Evolutionary conservation across 495 filamentous ascomycete species (phyloP).

Genomic region (Thermochaetoides thermophila): DNA sequence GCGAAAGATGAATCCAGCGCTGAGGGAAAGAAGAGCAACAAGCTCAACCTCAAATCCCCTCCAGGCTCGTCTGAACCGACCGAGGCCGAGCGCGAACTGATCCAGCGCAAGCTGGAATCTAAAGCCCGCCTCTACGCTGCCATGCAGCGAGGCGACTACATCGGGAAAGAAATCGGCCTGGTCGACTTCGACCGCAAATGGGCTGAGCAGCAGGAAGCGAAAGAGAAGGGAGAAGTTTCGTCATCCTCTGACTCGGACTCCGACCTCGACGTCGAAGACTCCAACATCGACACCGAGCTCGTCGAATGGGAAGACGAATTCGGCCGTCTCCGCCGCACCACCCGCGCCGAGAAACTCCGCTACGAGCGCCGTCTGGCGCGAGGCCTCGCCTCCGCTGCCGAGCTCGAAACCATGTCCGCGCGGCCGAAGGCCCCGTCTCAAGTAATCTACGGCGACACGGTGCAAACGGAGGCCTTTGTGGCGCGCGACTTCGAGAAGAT

Average conservation of each 20-base stretch:
- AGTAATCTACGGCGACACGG: constrained; percentile 70
- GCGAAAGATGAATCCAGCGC: too few species aligned
- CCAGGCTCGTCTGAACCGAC: constrained; percentile 32
- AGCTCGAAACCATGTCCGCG: constrained; percentile 31
- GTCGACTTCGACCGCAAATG: constrained; percentile 95
- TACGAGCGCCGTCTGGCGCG: constrained; percentile 34
- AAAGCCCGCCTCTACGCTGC: constrained; percentile 74
- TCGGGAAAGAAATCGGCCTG: constrained; percentile 41
- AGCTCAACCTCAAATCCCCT: constrained; percentile 27
- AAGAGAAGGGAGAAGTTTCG: constrained; percentile 9
- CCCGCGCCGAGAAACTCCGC: constrained; percentile 43
- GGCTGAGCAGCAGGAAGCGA: constrained; percentile 45
- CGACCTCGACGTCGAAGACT: constrained; percentile 23
- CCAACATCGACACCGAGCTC: constrained; percentile 37
- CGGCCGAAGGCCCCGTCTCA: constrained; percentile 47
- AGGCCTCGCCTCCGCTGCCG: constrained; percentile 28
- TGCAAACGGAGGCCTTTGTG: constrained; percentile 70
- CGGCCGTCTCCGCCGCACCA: constrained; percentile 58
- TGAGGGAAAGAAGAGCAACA: constrained; percentile 9
- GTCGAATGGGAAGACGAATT: constrained; percentile 85
- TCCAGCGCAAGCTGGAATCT: constrained; percentile 66
- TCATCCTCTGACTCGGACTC: constrained; percentile 30
- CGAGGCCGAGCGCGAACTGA: constrained; percentile 35
- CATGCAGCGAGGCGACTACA: constrained; percentile 63
- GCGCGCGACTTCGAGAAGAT: constrained; percentile 48